These are phyloP conservation scores for Papiliotrema terrestris DNA, from an alignment of 1,284 basidiomycete genomes.

Conservation along the genomic window DNA sequence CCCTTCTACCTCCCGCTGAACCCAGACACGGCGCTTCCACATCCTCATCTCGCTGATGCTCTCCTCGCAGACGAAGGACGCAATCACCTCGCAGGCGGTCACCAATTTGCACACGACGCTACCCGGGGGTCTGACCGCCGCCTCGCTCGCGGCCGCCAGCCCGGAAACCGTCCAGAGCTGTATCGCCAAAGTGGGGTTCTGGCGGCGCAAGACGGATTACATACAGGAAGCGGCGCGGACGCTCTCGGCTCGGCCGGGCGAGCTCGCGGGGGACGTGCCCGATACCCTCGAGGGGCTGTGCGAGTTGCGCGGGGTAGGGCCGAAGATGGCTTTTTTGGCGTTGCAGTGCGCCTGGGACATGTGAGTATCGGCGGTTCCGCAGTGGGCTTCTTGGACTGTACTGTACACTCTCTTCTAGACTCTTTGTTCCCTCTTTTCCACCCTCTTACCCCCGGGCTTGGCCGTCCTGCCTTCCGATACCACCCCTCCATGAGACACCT, in stretches of 20 bases:
- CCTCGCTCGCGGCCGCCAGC: constrained; percentile 65
- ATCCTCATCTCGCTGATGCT: constrained; percentile 92
- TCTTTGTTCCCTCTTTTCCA: no score
- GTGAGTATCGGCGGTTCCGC: constrained; percentile 1
- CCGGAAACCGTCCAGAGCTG: constrained; percentile 63
- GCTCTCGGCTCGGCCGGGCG: constrained; percentile 55
- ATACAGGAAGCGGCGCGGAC: constrained; percentile 67
- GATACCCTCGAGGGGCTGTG: constrained; percentile 81
- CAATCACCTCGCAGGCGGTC: constrained; percentile 81
- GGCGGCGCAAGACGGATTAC: constrained; percentile 74
- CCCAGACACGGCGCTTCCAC: constrained; percentile 72
- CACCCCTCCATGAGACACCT: neutral
- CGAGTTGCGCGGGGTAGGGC: constrained; percentile 79
- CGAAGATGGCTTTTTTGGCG: constrained; percentile 86
- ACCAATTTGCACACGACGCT: constrained; percentile 67
- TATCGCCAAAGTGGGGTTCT: constrained; percentile 89
- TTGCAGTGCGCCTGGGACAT: constrained; percentile 55
- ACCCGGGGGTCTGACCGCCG: constrained; percentile 71
- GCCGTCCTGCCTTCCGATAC: neutral
- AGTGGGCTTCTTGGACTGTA: no score
- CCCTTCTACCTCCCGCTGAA: no score
- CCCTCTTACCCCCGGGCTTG: no score
- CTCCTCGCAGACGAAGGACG: constrained; percentile 89
- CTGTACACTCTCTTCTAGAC: no score
- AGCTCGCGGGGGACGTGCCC: constrained; percentile 63